These are phyloP conservation scores for Phaeosphaeriaceae sp. DNA, from an alignment of 2,329 filamentous ascomycete species.

Conservation along the genomic window DNA sequence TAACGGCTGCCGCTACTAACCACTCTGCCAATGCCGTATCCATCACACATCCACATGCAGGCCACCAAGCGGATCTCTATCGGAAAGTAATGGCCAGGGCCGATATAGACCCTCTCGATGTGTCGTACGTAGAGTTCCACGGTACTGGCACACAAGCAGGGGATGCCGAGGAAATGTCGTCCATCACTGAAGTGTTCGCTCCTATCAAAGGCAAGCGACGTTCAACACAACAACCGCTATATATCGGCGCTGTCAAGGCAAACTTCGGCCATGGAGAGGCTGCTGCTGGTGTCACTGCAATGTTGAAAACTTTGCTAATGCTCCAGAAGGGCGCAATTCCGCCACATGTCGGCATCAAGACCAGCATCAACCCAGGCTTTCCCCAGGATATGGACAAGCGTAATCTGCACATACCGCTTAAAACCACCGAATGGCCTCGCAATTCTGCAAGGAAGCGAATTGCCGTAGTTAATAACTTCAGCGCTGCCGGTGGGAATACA, in stretches of 20 bases:
- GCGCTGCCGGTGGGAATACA: conserved; percentile 46
- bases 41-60: conserved; percentile 31
- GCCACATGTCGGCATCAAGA: conserved; percentile 58
- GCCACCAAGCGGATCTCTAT: conserved; percentile 20
- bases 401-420: conserved; percentile 51
- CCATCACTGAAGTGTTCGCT: too few relatives aligned
- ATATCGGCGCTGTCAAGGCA: conserved; percentile 37
- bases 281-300: conserved; percentile 32
- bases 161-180: conserved; percentile 29
- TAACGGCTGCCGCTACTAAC: conserved; percentile 34
- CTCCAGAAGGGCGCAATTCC: conserved; percentile 28
- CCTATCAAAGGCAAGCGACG: too few relatives aligned
- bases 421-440: conserved; percentile 17
- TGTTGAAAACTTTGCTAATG: conserved; percentile 43
- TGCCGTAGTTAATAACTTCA: conserved; percentile 49
- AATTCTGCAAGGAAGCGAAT: conserved; percentile 21
- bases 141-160: conserved; percentile 41
- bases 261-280: conserved; percentile 45
- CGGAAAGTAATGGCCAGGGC: conserved; percentile 3
- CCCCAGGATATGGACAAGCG: too few relatives aligned
- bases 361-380: too few relatives aligned
- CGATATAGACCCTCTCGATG: not conserved
- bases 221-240: too few relatives aligned
- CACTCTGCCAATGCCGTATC: conserved; percentile 37
- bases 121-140: conserved; percentile 32